Evolutionary conservation across 192 early-diverging fungal species (phyloP), one percentile per base, ranked within the genome.

Genomic region (Linnemannia exigua): DNA sequence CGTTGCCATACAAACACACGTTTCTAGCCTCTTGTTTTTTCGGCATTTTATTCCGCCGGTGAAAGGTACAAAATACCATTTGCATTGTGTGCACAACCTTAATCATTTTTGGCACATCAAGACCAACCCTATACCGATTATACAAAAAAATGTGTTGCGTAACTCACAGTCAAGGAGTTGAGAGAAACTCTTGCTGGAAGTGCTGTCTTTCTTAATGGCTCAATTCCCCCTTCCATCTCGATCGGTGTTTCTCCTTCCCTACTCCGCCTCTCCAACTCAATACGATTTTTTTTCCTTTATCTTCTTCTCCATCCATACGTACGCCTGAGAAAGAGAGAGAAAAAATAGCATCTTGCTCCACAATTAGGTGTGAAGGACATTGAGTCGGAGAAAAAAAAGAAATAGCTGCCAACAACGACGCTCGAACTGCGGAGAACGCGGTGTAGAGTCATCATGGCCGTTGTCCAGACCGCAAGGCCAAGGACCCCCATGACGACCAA

Each of bases 11-110:
- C n/a, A n/a, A n/a, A n/a, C 52, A 25, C n/a, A 6, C 52, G 5
- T 58, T 25, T 58, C n/a, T 58, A 7, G 52, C n/a, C n/a, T 22
- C 31, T 63, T 31, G 15, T 63, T n/a, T 3, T 25, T 63, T 63
- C 58, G 58, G 58, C 58, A 63, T 63, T 31, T 63, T 28, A 12
- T 63, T 63, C 58, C 58, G 58, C 58, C 58, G 58, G 58, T 31
- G 28, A 1, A 31, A 15, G 28, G 25, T 31, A 31, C n/a, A 54
- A 25, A 58, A 25, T 9, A 25, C 22, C 20, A 5, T 11, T 25
- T 54, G 52, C 22, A 54, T 63, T 63, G 58, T 14, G 3, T 15
- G 12, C 28, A 63, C 3, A 63, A 63, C 28, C 58, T 63, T 63
- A 63, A 31, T 63, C 58, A 1, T 14, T 11, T 3, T 14, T 16